Percentiles rank a stretch among this genome's conserved stretches.
phyloP scores from a whole-genome alignment of 2,329 filamentous ascomycete species.

The Chaetomiaceae sp. region DNA sequence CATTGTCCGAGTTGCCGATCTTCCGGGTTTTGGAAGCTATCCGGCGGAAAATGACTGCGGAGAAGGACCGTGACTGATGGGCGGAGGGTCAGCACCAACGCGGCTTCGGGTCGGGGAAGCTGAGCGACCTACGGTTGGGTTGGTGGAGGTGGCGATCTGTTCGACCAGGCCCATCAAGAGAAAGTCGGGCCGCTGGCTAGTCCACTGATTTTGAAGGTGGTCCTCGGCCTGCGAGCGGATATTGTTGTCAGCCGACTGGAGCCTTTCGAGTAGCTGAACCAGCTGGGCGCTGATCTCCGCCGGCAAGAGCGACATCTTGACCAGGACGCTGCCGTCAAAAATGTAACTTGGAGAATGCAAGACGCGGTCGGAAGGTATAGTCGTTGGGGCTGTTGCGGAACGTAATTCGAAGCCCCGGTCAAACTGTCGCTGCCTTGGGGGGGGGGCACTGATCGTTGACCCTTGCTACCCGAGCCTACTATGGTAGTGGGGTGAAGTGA shows the following conservation, averaged over 20 bases:
- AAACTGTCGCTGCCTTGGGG: background rate
- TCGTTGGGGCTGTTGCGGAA: background rate
- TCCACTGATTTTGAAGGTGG: slow-evolving; percentile 87
- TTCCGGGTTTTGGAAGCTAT: slow-evolving; percentile 89
- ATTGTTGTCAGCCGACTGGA: slow-evolving; percentile 85
- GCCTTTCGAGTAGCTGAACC: slow-evolving; percentile 76
- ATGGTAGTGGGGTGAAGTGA: slow-evolving; percentile 6
- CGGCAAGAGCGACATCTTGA: slow-evolving; percentile 76
- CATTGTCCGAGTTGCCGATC: slow-evolving; percentile 62
- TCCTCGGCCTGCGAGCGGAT: slow-evolving; percentile 84
- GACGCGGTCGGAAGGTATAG: background rate
- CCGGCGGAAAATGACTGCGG: slow-evolving; percentile 88
- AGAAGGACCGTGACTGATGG: slow-evolving; percentile 76
- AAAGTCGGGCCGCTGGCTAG: slow-evolving; percentile 72
- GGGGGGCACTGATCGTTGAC: slow-evolving; percentile 1
- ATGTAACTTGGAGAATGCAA: background rate
- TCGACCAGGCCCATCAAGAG: slow-evolving; percentile 92
- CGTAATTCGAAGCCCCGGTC: background rate
- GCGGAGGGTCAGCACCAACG: slow-evolving; percentile 4
- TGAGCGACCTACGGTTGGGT: slow-evolving; percentile 56
- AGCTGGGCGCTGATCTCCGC: slow-evolving; percentile 81
- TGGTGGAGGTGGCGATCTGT: slow-evolving; percentile 75
- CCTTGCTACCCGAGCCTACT: slow-evolving; percentile 19
- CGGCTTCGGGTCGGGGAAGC: background rate
- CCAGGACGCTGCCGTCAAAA: background rate